Conservation (phyloP, 257 asterid genomes). For the Orobanche coerulescens region DNA sequence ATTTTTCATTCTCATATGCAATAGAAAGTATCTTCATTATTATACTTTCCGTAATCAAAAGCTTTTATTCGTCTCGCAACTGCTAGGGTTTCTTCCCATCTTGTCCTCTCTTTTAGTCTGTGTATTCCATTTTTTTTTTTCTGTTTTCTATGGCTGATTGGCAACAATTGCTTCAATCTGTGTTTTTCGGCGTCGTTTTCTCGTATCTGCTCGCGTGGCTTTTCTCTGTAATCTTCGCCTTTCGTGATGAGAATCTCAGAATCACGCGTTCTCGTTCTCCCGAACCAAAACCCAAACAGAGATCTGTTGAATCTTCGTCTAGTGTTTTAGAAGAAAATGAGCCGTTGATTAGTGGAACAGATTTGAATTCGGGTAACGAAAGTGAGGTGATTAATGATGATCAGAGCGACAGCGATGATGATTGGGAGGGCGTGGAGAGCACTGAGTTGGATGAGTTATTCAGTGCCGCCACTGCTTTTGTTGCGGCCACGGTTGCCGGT, state of each 20-base stretch:
- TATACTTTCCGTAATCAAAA: neutral
- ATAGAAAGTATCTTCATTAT: neutral
- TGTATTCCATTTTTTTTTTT: neutral
- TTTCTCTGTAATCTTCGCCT: constrained; percentile 73
- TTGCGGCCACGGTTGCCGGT: constrained; percentile 88
- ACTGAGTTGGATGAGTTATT: constrained; percentile 90
- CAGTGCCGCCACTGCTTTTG: constrained; percentile 95
- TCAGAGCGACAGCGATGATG: constrained; percentile 62
- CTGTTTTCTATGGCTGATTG: constrained; percentile 51
- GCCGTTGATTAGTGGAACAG: constrained; percentile 40
- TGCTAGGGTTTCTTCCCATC: constrained; percentile 11
- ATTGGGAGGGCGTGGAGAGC: constrained; percentile 99
- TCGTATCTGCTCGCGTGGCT: constrained; percentile 89
- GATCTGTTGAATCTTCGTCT: constrained; percentile 23
- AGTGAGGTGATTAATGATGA: constrained; percentile 26
- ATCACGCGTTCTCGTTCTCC: constrained; percentile 54
- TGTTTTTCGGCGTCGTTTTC: constrained; percentile 62
- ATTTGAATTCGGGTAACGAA: constrained; percentile 20
- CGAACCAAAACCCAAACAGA: constrained; percentile 27
- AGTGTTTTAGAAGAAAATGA: constrained; percentile 33
- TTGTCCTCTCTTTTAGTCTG: neutral
- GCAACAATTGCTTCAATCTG: constrained; percentile 58
- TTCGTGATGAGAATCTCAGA: constrained; percentile 84
- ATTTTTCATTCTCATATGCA: too few species aligned
- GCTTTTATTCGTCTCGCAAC: neutral